Percentiles rank a stretch among this genome's conserved stretches.
Evolutionary conservation across 129 eudicot genomes (phyloP).

Genomic region (Arctium minus): DNA sequence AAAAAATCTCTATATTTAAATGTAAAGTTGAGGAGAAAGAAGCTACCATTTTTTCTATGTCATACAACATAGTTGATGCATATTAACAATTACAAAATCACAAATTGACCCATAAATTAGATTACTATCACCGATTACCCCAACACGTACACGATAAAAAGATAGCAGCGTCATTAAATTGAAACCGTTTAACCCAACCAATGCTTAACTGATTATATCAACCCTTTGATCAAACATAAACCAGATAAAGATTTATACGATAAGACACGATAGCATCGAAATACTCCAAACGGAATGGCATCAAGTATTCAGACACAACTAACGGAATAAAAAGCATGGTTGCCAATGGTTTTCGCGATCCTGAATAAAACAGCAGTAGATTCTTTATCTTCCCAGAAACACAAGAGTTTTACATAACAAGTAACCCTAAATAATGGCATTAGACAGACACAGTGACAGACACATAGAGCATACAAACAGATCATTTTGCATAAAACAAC

Average conservation of each 20-base stretch:
- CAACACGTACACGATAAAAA: neutral
- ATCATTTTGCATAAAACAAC: conserved; percentile 13
- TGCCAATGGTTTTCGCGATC: neutral
- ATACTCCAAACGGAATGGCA: neutral
- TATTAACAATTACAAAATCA: neutral
- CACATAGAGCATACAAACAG: conserved; percentile 30
- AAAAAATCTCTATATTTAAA: too few relatives aligned
- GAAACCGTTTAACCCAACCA: neutral
- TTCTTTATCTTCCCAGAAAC: conserved; percentile 33
- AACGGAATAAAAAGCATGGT: neutral
- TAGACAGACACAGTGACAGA: conserved; percentile 12
- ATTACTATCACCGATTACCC: neutral
- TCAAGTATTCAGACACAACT: neutral
- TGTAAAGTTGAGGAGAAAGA: too few relatives aligned
- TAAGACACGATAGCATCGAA: neutral
- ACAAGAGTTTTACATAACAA: conserved; percentile 33
- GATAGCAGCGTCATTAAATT: too few relatives aligned
- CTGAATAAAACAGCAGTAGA: neutral
- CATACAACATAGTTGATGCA: neutral
- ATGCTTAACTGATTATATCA: neutral
- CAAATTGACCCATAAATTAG: neutral
- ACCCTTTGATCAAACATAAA: neutral
- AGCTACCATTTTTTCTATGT: too few relatives aligned
- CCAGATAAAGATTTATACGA: neutral
- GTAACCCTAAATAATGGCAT: conserved; percentile 31